Evolutionary conservation across 2,329 filamentous ascomycete genomes (phyloP), one percentile per base, ranked within the genome.

Genomic region (Geosmithia morbida): DNA sequence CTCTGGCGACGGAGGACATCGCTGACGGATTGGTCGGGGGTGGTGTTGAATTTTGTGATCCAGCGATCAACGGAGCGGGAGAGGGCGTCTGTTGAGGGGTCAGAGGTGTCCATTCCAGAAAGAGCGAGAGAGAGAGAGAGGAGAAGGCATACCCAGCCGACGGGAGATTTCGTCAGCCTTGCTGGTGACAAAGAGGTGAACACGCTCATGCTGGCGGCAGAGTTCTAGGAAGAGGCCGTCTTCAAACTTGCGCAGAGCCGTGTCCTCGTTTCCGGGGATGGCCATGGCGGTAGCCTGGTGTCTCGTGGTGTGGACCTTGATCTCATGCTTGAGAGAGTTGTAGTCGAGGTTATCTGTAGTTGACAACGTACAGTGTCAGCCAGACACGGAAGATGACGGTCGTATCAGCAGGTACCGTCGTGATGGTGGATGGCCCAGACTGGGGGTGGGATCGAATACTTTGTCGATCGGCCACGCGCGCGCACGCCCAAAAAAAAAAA

Each of bases 301-400:
- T 43, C 74, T 76, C 13, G 81, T 83, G 2, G 87, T 94, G 59
- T 87, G 77, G 50, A 75, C 75, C 62, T 90, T 92, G 69, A 94
- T 90, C 57, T 86, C 74, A 61, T 85, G 75, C 65, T 94, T 94
- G 52, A 94, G 75, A 45, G 85, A 84, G 61, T 90, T 87, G 70
- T 94, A 94, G 63, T 92, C 87, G 64, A 94, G 79, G 64, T 94
- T 92, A 61, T 89, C 83, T 87, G 42, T 26, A 8, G 8, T 26
- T 8, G n/a, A n/a, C n/a, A n/a, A n/a, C n/a, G 19, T 3, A 19
- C n/a, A 43, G 11, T 14, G 39, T 41, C 39, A n/a, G 39, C 17
- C 6, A 5, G 14, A 16, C 39, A 41, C 39, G 39, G 39, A 7
- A 30, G 7, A n/a, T n/a, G n/a, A n/a, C n/a, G n/a, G n/a, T n/a